A percentile compares a stretch with the other conserved stretches of the same genome.
Evolutionary conservation across 208 protist species (phyloP).

Genomic region (Trichomonas vaginalis): DNA sequence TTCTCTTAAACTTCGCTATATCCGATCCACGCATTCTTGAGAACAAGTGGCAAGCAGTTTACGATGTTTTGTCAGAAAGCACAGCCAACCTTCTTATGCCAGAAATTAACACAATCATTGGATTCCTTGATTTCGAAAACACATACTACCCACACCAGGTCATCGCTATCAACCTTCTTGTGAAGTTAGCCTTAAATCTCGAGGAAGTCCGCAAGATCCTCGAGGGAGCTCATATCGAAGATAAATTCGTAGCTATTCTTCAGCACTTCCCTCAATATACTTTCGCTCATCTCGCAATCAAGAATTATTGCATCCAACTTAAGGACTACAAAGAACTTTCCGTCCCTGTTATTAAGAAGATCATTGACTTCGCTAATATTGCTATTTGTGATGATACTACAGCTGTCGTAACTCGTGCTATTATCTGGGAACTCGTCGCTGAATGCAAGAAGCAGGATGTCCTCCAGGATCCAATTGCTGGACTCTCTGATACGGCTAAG

Average conservation of each 20-base stretch:
- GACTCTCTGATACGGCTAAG: background rate
- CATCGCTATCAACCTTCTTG: background rate
- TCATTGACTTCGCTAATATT: background rate
- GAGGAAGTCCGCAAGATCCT: background rate
- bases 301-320: background rate
- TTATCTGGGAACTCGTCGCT: background rate
- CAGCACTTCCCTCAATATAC: background rate
- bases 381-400: background rate
- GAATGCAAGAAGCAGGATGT: background rate
- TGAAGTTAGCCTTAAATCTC: background rate
- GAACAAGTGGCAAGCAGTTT: background rate
- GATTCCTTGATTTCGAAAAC: background rate
- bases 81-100: background rate
- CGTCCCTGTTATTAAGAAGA: background rate
- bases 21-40: background rate
- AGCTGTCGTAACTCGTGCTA: background rate
- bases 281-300: background rate
- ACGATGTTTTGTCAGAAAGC: background rate
- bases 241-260: background rate
- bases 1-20: background rate
- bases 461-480: background rate
- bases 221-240: background rate
- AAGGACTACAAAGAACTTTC: background rate
- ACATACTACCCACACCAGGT: background rate
- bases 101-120: background rate